A percentile compares a stretch with the other conserved stretches of the same genome.
These are phyloP conservation scores for Trichopus zeylanicus DNA, from an alignment of 116 monocot species.

Conservation along the genomic window DNA sequence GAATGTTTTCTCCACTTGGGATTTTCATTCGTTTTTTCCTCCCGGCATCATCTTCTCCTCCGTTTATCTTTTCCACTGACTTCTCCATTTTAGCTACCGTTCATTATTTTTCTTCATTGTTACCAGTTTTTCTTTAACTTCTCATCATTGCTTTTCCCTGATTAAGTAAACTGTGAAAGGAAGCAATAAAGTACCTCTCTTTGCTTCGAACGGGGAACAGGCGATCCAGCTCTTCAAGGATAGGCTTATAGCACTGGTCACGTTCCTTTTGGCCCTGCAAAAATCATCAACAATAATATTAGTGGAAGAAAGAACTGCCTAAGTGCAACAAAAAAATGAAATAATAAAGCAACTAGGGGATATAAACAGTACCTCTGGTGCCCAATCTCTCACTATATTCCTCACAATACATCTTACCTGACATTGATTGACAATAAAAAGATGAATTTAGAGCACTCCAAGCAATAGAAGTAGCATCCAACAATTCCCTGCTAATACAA, in stretches of 20 bases:
- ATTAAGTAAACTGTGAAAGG: not conserved
- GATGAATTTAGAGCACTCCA: not conserved
- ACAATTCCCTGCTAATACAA: not conserved
- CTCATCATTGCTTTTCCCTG: not conserved
- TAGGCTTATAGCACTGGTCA: constrained; percentile 93
- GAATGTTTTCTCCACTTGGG: no score
- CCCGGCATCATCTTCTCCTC: no score
- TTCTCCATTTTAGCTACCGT: no score
- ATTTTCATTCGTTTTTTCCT: no score
- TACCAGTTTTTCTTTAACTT: no score
- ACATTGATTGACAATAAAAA: constrained; percentile 2
- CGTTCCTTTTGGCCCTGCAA: constrained; percentile 84
- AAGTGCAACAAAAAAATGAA: not conserved
- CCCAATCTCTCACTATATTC: constrained; percentile 96
- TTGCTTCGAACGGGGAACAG: constrained; percentile 57
- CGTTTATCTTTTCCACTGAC: no score
- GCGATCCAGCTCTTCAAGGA: constrained; percentile 73
- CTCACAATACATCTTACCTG: constrained; percentile 94
- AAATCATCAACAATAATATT: constrained; percentile 4
- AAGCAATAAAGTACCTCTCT: constrained; percentile 31
- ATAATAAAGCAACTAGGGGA: no score
- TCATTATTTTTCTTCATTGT: no score
- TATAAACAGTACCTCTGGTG: constrained; percentile 57
- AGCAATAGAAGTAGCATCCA: not conserved
- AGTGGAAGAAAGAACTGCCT: not conserved